Conservation (phyloP, 176 grass and related monocot genomes). For the Thalia dealbata region DNA sequence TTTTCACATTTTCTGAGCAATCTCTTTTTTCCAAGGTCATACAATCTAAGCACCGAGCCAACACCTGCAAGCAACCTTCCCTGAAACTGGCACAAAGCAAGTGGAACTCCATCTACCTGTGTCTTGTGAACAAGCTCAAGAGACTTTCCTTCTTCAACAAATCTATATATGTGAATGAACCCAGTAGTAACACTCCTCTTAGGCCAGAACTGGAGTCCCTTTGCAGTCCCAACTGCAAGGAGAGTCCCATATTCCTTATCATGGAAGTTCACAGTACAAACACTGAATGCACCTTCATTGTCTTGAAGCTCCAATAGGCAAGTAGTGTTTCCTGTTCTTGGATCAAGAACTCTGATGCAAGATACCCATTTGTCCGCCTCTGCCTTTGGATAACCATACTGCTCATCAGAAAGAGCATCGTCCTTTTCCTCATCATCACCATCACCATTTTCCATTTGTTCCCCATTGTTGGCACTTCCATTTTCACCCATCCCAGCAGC, state of each 20-base stretch:
- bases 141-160: slow-evolving; percentile 80
- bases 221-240: slow-evolving; percentile 82
- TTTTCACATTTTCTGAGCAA: slow-evolving; percentile 97
- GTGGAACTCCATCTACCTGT: slow-evolving; percentile 89
- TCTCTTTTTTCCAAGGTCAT: slow-evolving; percentile 85
- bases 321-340: slow-evolving; percentile 66
- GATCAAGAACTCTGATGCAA: slow-evolving; percentile 97
- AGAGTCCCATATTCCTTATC: slow-evolving; percentile 95
- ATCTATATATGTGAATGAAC: slow-evolving; percentile 98
- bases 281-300: slow-evolving; percentile 80
- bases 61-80: slow-evolving; percentile 85
- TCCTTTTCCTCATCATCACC: slow-evolving; percentile 43
- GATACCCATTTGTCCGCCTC: slow-evolving; percentile 89
- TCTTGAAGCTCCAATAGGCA: slow-evolving; percentile 91
- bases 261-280: slow-evolving; percentile 94
- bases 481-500: slow-evolving; percentile 55
- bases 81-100: slow-evolving; percentile 83
- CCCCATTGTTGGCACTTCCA: slow-evolving; percentile 51
- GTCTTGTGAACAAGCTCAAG: slow-evolving; percentile 97
- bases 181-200: slow-evolving; percentile 63
- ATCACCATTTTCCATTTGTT: slow-evolving; percentile 83
- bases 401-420: slow-evolving; percentile 82
- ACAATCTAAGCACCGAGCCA: slow-evolving; percentile 78
- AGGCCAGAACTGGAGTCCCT: slow-evolving; percentile 84
- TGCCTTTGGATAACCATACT: slow-evolving; percentile 90